Percentiles rank a stretch among this genome's conserved stretches.
Evolutionary conservation across 768 basidiomycete genomes (phyloP).

Genomic region (Collybia nuda): DNA sequence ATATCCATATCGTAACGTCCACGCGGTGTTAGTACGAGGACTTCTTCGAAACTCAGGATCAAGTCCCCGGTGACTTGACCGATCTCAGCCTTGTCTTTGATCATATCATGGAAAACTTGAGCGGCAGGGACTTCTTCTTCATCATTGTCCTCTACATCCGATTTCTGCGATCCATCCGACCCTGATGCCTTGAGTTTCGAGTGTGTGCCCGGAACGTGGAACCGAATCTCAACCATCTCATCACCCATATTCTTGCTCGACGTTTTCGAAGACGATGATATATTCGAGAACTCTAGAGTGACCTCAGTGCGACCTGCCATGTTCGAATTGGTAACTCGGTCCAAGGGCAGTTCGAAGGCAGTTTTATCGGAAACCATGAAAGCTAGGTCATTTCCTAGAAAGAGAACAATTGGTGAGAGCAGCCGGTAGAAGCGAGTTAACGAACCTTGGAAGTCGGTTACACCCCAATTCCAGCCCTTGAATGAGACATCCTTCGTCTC

Average conservation of each 20-base stretch:
- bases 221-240: constrained; percentile 94
- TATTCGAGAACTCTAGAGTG: constrained; percentile 87
- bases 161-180: constrained; percentile 72
- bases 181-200: constrained; percentile 53
- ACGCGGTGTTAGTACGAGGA: constrained; percentile 92
- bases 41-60: constrained; percentile 93
- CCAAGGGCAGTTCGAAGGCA: constrained; percentile 86
- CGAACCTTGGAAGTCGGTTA: constrained; percentile 89
- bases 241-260: constrained; percentile 52
- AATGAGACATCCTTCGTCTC: constrained; percentile 86
- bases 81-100: constrained; percentile 96
- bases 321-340: constrained; percentile 92
- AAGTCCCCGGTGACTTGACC: constrained; percentile 89
- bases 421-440: constrained; percentile 2
- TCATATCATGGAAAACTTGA: constrained; percentile 92
- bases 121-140: constrained; percentile 87
- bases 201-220: constrained; percentile 87
- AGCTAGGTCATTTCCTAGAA: constrained; percentile 82
- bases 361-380: constrained; percentile 88
- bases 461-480: constrained; percentile 99
- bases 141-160: constrained; percentile 66
- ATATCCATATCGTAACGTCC: constrained; percentile 98
- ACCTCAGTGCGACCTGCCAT: constrained; percentile 97
- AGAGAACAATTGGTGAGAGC: neutral
- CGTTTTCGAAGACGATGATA: constrained; percentile 40